These are phyloP conservation scores for Raddia guianensis DNA, from an alignment of 176 grass and related monocot species.

Conservation along the genomic window DNA sequence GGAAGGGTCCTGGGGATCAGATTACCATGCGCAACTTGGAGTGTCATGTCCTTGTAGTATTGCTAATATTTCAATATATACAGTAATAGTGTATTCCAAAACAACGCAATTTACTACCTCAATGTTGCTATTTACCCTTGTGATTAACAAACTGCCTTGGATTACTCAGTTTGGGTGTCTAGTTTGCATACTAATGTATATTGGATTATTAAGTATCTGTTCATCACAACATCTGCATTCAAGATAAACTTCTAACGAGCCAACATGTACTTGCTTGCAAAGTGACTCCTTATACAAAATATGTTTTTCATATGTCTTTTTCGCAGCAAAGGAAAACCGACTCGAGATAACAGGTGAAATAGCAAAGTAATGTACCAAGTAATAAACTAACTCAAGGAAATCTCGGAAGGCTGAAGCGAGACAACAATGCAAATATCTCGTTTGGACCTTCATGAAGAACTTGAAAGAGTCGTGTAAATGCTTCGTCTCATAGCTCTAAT, in stretches of 20 bases:
- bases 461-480: slow-evolving; percentile 30
- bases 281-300: not conserved
- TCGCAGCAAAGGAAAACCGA: slow-evolving; percentile 46
- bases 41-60: no score
- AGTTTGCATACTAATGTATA: not conserved
- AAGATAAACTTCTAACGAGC: not conserved
- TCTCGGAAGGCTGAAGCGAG: not conserved
- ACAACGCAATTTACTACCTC: not conserved
- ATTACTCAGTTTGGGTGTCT: slow-evolving; percentile 12
- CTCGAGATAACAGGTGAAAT: slow-evolving; percentile 5
- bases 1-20: no score
- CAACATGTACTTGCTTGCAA: not conserved
- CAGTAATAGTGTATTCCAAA: not conserved
- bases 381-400: slow-evolving; percentile 31
- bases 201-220: not conserved
- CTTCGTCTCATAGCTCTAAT: slow-evolving; percentile 11
- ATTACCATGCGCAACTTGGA: no score
- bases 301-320: not conserved
- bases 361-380: slow-evolving; percentile 5
- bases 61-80: no score
- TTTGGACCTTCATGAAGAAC: slow-evolving; percentile 1
- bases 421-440: not conserved
- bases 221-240: not conserved
- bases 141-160: not conserved
- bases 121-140: not conserved